phyloP scores from a whole-genome alignment of 164 flowering plant species.

The Echeveria elegans region DNA sequence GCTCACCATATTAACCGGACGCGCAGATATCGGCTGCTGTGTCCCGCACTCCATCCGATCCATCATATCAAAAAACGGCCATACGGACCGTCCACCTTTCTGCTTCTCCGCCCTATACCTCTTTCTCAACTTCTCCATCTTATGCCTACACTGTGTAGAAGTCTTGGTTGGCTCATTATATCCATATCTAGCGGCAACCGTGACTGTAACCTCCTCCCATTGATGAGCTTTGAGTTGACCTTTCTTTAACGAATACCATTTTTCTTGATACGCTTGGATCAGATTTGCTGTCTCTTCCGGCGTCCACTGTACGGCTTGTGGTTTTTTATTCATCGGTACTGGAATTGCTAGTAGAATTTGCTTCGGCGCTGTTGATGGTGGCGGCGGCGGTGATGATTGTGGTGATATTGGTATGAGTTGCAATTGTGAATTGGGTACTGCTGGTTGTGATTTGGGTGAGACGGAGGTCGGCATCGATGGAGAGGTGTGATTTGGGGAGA shows the following conservation, averaged over 20 bases:
- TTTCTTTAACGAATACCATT: constrained; percentile 37
- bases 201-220: constrained; percentile 38
- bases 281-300: constrained; percentile 34
- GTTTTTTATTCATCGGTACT: constrained; percentile 2
- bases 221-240: constrained; percentile 34
- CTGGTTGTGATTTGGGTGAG: not conserved
- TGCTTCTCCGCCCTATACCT: constrained; percentile 36
- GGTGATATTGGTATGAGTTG: not conserved
- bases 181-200: constrained; percentile 23
- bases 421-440: not conserved
- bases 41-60: constrained; percentile 57
- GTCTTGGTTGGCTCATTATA: constrained; percentile 25
- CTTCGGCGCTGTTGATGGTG: not conserved
- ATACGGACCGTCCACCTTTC: constrained; percentile 34
- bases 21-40: constrained; percentile 28
- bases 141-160: constrained; percentile 49
- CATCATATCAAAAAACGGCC: constrained; percentile 53
- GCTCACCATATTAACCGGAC: constrained; percentile 25
- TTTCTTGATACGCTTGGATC: constrained; percentile 31
- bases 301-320: constrained; percentile 27
- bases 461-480: not conserved
- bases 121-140: constrained; percentile 52
- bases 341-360: constrained; percentile 6
- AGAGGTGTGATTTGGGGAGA: constrained; percentile 2
- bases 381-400: too few relatives aligned